phyloP scores from a whole-genome alignment of 176 grass and related monocot genomes.

The Aegilops umbellulata region DNA sequence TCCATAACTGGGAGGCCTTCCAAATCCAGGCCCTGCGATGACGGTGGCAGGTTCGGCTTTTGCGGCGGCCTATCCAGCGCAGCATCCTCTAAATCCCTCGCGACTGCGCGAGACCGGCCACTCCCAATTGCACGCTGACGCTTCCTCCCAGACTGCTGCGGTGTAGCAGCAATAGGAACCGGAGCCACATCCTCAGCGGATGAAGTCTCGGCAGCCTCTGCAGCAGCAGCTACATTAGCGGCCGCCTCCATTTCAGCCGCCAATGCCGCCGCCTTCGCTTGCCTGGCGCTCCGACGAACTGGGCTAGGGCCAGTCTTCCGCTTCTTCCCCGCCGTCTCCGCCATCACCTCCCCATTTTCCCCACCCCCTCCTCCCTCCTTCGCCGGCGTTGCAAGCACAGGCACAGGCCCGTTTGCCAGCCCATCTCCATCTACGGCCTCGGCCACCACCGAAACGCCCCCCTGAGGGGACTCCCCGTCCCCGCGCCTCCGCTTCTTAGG shows the following conservation, averaged over 20 bases:
- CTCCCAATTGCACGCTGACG: conserved; percentile 2
- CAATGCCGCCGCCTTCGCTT: conserved; percentile 45
- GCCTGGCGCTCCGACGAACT: conserved; percentile 70
- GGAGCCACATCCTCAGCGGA: neutral
- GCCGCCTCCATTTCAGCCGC: conserved; percentile 41
- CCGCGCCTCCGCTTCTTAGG: conserved; percentile 54
- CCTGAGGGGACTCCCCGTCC: conserved; percentile 13
- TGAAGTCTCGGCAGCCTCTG: conserved; percentile 31
- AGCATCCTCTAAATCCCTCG: conserved; percentile 35
- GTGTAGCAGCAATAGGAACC: neutral
- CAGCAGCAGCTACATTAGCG: conserved; percentile 11
- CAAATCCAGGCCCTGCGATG: conserved; percentile 64
- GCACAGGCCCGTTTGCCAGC: neutral
- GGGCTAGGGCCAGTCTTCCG: conserved; percentile 29
- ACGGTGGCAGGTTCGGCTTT: conserved; percentile 69
- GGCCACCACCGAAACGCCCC: conserved; percentile 1
- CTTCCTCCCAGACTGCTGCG: conserved; percentile 31
- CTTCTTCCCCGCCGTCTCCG: conserved; percentile 24
- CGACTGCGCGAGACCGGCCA: conserved; percentile 26
- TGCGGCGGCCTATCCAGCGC: conserved; percentile 18
- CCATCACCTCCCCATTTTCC: neutral
- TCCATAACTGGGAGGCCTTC: conserved; percentile 65
- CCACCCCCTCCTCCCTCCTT: neutral
- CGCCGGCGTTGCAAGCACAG: conserved; percentile 11
- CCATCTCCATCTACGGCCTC: conserved; percentile 9